A percentile compares a stretch with the other conserved stretches of the same genome.
Conservation (phyloP, 1,284 basidiomycete species). For the Mycosarcoma mackinlayi region DNA sequence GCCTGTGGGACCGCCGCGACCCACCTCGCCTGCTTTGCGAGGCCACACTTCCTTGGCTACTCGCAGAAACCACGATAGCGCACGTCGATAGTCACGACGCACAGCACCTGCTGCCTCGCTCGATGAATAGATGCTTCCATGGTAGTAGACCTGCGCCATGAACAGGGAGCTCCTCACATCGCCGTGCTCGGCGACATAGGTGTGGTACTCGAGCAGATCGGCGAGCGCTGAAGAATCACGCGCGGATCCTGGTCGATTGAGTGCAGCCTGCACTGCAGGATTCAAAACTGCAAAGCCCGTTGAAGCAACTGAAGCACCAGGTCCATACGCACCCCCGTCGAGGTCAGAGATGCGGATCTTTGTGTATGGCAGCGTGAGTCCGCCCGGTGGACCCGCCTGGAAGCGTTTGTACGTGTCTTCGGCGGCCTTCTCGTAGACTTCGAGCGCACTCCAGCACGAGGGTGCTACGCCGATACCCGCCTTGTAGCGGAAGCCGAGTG, state of each 20-base stretch:
- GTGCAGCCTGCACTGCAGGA: constrained; percentile 81
- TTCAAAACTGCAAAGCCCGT: constrained; percentile 73
- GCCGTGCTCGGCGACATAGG: constrained; percentile 57
- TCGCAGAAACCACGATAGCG: constrained; percentile 46
- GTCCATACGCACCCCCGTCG: constrained; percentile 88
- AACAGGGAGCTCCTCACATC: constrained; percentile 44
- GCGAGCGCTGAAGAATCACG: constrained; percentile 70
- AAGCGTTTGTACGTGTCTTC: constrained; percentile 75
- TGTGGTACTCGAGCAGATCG: constrained; percentile 79
- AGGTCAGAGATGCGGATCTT: constrained; percentile 88
- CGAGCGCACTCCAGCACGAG: constrained; percentile 72
- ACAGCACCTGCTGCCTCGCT: constrained; percentile 61
- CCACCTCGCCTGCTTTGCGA: constrained; percentile 45
- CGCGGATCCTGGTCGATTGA: constrained; percentile 50
- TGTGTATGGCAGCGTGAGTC: constrained; percentile 83
- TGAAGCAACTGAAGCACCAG: constrained; percentile 88
- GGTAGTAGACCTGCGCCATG: constrained; percentile 62
- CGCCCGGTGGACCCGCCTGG: constrained; percentile 87
- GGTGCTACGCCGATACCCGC: constrained; percentile 83
- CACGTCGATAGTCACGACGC: constrained; percentile 51
- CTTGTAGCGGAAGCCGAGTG: constrained; percentile 93
- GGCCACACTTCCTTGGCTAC: constrained; percentile 62
- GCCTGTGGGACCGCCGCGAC: constrained; percentile 48
- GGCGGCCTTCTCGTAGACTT: constrained; percentile 59
- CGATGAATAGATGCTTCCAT: constrained; percentile 60